phyloP scores from a whole-genome alignment of 768 basidiomycete genomes.

The Boletus huronensis region DNA sequence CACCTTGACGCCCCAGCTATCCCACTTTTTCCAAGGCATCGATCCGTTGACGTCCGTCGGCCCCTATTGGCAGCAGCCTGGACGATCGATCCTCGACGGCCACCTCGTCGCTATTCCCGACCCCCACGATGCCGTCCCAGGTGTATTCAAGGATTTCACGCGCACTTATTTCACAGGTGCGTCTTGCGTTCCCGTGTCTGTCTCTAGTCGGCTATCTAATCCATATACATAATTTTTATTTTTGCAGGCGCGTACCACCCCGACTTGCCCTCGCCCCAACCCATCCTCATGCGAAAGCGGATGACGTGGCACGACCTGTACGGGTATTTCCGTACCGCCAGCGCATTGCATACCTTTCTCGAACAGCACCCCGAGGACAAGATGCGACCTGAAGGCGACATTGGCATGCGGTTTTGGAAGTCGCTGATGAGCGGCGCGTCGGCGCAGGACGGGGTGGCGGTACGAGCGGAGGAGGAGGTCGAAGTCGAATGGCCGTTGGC shows the following conservation, averaged over 20 bases:
- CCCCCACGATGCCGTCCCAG: conserved; percentile 35
- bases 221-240: background rate
- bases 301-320: conserved; percentile 67
- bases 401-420: conserved; percentile 62
- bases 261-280: conserved; percentile 29
- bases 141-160: conserved; percentile 40
- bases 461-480: conserved; percentile 25
- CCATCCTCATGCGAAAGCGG: conserved; percentile 53
- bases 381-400: conserved; percentile 50
- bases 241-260: conserved; percentile 41
- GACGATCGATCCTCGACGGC: conserved; percentile 68
- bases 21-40: conserved; percentile 57
- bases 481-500: conserved; percentile 45
- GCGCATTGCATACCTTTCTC: conserved; percentile 64
- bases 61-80: conserved; percentile 77
- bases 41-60: conserved; percentile 57
- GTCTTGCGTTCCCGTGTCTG: conserved; percentile 2
- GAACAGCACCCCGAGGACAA: conserved; percentile 60
- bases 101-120: conserved; percentile 69
- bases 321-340: conserved; percentile 68
- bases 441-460: conserved; percentile 17
- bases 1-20: conserved; percentile 53
- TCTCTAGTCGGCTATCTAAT: background rate
- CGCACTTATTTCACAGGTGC: conserved; percentile 60
- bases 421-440: conserved; percentile 42